phyloP scores from a whole-genome alignment of 305 asterid genomes.

The Fraxinus angustifolia region DNA sequence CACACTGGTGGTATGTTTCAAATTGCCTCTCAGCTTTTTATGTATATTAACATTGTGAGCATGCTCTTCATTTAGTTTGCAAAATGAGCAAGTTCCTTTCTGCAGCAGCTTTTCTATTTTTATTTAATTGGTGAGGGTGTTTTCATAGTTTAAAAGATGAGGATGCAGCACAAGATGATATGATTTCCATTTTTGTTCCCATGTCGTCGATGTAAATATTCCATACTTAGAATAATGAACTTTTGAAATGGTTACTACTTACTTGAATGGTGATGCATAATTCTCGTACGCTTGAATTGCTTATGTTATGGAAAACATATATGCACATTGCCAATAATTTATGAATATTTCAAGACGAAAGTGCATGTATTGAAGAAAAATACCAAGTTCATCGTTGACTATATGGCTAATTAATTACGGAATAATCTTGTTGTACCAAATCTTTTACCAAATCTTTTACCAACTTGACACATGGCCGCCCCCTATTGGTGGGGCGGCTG shows the following conservation, averaged over 20 bases:
- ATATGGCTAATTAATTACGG: not conserved
- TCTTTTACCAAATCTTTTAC: no score
- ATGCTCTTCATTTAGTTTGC: not conserved
- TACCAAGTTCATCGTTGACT: not conserved
- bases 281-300: not conserved
- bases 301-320: not conserved
- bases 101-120: not conserved
- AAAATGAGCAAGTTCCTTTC: not conserved
- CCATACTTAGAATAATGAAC: not conserved
- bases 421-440: no score
- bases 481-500: no score
- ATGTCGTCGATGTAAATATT: not conserved
- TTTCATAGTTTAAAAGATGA: not conserved
- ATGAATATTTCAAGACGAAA: not conserved
- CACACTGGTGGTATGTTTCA: conserved; percentile 68
- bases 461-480: no score
- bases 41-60: not conserved
- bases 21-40: conserved; percentile 15
- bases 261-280: not conserved
- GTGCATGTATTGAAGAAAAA: not conserved
- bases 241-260: not conserved
- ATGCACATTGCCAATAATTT: not conserved
- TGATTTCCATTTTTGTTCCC: not conserved
- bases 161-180: not conserved
- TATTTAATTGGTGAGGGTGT: not conserved